phyloP scores from a whole-genome alignment of 1,284 basidiomycete species.

The Cutaneotrichosporon sp. region DNA sequence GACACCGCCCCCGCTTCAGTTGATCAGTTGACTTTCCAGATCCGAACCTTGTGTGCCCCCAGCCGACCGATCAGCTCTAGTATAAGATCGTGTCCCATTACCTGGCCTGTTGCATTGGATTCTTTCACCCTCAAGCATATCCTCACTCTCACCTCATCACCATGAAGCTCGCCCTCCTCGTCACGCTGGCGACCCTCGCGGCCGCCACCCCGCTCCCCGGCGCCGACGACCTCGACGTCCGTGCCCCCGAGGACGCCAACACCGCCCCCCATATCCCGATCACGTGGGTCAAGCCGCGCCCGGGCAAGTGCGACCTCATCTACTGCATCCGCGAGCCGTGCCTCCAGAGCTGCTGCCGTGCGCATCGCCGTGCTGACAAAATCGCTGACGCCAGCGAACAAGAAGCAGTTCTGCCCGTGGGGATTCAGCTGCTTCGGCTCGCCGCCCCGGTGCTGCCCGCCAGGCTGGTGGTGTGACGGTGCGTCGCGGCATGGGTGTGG shows the following conservation, averaged over 20 bases:
- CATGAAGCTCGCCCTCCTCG: not conserved
- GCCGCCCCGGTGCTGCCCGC: not conserved
- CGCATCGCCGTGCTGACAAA: not conserved
- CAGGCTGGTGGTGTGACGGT: conserved; percentile 1
- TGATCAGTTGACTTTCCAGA: no score
- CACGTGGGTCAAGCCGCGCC: not conserved
- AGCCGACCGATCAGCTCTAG: no score
- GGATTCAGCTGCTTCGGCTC: not conserved
- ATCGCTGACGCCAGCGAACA: not conserved
- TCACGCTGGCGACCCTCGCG: not conserved
- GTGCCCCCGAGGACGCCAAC: not conserved
- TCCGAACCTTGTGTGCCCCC: no score
- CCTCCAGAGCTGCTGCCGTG: not conserved
- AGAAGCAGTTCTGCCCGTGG: not conserved
- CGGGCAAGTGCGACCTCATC: not conserved
- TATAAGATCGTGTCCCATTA: no score
- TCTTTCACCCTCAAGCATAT: no score
- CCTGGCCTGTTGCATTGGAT: no score
- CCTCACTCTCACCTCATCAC: no score
- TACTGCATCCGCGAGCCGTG: not conserved
- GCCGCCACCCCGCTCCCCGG: not conserved
- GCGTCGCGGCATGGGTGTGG: not conserved
- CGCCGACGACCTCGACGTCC: not conserved
- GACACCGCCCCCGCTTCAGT: no score
- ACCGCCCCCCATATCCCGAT: not conserved